phyloP scores from a whole-genome alignment of 1,284 basidiomycete species.

The Puccinia polysora region DNA sequence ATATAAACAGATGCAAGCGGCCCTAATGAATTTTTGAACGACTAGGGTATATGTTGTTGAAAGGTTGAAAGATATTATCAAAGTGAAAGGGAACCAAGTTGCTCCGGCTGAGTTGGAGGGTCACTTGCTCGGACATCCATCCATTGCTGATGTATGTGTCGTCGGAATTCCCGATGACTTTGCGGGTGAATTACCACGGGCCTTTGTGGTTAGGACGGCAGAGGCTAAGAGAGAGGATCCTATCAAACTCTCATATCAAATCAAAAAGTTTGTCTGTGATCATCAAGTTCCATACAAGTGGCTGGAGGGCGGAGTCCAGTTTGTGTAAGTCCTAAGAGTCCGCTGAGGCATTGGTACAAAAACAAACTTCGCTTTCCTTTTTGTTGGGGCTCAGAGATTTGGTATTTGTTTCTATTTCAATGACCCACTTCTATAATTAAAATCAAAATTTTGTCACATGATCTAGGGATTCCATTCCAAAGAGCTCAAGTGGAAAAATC shows the following conservation, averaged over 20 bases:
- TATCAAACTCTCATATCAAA: constrained; percentile 44
- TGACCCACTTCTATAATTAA: too few species aligned
- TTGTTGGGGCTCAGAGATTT: background rate
- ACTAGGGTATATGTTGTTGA: constrained; percentile 23
- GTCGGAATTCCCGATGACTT: constrained; percentile 71
- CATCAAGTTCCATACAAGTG: constrained; percentile 68
- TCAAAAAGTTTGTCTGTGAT: constrained; percentile 63
- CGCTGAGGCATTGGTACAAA: background rate
- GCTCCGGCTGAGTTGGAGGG: constrained; percentile 25
- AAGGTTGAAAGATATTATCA: constrained; percentile 15
- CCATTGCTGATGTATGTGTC: constrained; percentile 63
- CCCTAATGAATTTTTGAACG: too few species aligned
- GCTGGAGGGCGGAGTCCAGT: constrained; percentile 64
- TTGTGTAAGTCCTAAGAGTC: constrained; percentile 57
- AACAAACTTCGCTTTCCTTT: background rate
- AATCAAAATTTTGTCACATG: too few species aligned
- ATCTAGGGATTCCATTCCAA: constrained; percentile 14
- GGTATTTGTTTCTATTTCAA: too few species aligned
- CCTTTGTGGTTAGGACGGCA: background rate
- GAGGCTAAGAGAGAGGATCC: background rate
- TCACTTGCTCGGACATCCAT: background rate
- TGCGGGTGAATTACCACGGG: constrained; percentile 66
- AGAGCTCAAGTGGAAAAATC: constrained; percentile 17
- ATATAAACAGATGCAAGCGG: background rate
- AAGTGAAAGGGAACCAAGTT: constrained; percentile 16